These are phyloP conservation scores for Lipomyces yamadae DNA, from an alignment of 805 yeast genomes.

Conservation along the genomic window DNA sequence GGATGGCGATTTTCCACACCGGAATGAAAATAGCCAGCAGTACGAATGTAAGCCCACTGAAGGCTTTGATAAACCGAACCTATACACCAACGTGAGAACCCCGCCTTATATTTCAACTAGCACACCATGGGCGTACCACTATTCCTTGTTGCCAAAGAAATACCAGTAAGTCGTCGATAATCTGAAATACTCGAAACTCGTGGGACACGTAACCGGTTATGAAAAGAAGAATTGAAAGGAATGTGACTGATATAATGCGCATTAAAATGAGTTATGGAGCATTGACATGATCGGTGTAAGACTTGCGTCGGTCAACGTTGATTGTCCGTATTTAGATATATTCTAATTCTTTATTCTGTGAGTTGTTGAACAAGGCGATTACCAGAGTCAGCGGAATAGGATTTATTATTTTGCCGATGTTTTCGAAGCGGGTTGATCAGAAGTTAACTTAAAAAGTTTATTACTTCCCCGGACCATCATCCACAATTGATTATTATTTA, in stretches of 20 bases:
- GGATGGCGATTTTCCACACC: constrained; percentile 27
- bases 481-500: too few species aligned
- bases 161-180: neutral
- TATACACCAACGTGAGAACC: neutral
- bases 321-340: neutral
- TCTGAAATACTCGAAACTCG: constrained; percentile 21
- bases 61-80: constrained; percentile 28
- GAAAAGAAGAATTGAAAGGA: constrained; percentile 20
- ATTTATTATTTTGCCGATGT: neutral
- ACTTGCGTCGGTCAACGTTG: neutral
- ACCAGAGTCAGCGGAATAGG: neutral
- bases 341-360: neutral
- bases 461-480: too few species aligned
- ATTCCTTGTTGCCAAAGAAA: constrained; percentile 24
- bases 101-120: neutral
- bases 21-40: constrained; percentile 28
- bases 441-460: neutral
- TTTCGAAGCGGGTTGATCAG: neutral
- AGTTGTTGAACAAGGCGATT: neutral
- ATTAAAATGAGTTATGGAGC: constrained; percentile 10
- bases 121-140: constrained; percentile 13
- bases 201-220: constrained; percentile 33
- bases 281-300: neutral
- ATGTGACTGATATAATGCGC: constrained; percentile 20
- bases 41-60: constrained; percentile 22